Percentiles rank a stretch among this genome's conserved stretches.
Evolutionary conservation across 1,284 basidiomycete genomes (phyloP).

Genomic region (Heterobasidion parviporum): DNA sequence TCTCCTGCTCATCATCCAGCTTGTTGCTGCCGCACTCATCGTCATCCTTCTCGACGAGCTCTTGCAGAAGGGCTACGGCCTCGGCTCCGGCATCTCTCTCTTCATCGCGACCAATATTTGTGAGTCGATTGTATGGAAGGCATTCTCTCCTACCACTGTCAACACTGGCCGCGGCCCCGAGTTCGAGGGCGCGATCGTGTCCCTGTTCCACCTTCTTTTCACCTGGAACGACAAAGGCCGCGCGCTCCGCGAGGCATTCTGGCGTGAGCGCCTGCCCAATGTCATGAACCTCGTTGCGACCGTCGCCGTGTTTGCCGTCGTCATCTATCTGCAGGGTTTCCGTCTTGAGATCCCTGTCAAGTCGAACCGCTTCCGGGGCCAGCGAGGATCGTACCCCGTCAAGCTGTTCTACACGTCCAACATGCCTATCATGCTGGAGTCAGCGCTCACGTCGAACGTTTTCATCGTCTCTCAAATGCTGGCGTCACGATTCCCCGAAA

Average conservation of each 20-base stretch:
- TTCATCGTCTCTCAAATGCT: conserved; percentile 98
- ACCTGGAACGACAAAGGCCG: conserved; percentile 99
- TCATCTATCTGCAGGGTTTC: conserved; percentile 99
- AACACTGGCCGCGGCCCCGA: conserved; percentile 98
- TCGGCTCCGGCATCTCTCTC: conserved; percentile 96
- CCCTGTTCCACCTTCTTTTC: conserved; percentile 96
- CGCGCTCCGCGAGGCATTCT: conserved; percentile 96
- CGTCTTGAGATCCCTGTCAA: conserved; percentile 98
- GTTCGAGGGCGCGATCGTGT: conserved; percentile 95
- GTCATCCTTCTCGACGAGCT: conserved; percentile 98
- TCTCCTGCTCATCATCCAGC: conserved; percentile 91
- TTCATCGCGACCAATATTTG: conserved; percentile 99
- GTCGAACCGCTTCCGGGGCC: conserved; percentile 92
- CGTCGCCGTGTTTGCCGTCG: conserved; percentile 83
- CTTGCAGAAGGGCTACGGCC: conserved; percentile 97
- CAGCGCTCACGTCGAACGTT: conserved; percentile 88
- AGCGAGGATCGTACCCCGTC: conserved; percentile 92
- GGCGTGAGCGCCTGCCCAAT: conserved; percentile 94
- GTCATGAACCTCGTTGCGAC: conserved; percentile 97
- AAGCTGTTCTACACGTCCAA: conserved; percentile 99
- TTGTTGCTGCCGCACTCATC: conserved; percentile 90
- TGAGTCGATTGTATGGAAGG: conserved; percentile 99
- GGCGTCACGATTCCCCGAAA: conserved; percentile 82
- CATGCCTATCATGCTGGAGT: conserved; percentile 99
- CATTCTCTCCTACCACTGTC: conserved; percentile 95